A percentile compares a stretch with the other conserved stretches of the same genome.
These are phyloP conservation scores for Globisporangium megalacanthum DNA, from an alignment of 352 stramenopile genomes.

Conservation along the genomic window DNA sequence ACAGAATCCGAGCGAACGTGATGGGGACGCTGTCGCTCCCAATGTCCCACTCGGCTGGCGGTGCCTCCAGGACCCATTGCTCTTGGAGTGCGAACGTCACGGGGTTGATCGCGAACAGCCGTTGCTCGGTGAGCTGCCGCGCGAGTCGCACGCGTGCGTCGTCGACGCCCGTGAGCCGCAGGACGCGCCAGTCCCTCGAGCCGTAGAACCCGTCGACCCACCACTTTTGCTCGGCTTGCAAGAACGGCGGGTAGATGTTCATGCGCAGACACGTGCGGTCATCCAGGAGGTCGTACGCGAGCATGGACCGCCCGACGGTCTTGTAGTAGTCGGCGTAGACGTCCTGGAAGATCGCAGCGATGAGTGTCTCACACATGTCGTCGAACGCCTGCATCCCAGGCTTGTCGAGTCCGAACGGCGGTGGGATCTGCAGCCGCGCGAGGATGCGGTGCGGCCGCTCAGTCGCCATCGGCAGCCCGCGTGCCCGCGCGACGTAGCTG, in stretches of 20 bases:
- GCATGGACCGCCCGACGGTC: constrained; percentile 70
- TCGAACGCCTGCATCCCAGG: constrained; percentile 46
- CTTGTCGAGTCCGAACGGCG: constrained; percentile 36
- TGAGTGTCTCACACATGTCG: constrained; percentile 57
- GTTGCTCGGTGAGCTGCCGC: constrained; percentile 38
- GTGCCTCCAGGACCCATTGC: constrained; percentile 78
- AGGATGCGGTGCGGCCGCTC: constrained; percentile 63
- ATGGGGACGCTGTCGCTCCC: constrained; percentile 11
- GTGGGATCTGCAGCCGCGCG: constrained; percentile 61
- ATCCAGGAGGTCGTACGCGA: constrained; percentile 88
- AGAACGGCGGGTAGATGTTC: constrained; percentile 79
- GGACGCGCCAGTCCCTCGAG: constrained; percentile 72
- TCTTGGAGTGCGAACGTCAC: constrained; percentile 86
- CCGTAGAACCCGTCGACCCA: constrained; percentile 78
- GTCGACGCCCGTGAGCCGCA: constrained; percentile 74
- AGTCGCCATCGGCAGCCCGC: constrained; percentile 52
- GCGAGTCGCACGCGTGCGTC: constrained; percentile 31
- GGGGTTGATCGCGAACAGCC: constrained; percentile 66
- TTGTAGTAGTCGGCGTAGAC: constrained; percentile 77
- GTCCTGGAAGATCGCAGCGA: constrained; percentile 72
- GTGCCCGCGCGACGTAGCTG: constrained; percentile 38
- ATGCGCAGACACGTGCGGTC: constrained; percentile 54
- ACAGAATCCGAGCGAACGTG: constrained; percentile 71
- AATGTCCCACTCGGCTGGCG: constrained; percentile 71
- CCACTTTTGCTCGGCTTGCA: constrained; percentile 80